Percentiles rank a stretch among this genome's conserved stretches.
phyloP scores from a whole-genome alignment of 2,329 filamentous ascomycete species.

The Diaporthe citriasiana region DNA sequence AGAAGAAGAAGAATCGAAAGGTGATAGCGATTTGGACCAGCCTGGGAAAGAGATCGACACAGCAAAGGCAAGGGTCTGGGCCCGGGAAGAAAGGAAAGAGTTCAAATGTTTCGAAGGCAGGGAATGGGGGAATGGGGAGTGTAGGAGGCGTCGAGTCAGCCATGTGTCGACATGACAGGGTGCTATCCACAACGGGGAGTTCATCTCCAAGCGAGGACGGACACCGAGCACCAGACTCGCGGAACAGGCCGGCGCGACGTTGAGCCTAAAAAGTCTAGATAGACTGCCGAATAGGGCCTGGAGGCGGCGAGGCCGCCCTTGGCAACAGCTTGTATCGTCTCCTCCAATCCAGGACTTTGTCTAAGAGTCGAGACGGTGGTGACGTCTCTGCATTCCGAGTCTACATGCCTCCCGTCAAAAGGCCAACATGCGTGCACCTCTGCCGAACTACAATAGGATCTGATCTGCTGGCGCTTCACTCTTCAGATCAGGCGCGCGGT shows the following conservation, averaged over 20 bases:
- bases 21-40: conserved; percentile 10
- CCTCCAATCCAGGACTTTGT: background rate
- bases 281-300: conserved; percentile 16
- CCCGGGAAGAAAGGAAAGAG: conserved; percentile 24
- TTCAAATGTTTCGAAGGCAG: conserved; percentile 21
- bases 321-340: background rate
- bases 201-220: conserved; percentile 28
- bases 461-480: background rate
- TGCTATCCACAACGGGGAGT: conserved; percentile 14
- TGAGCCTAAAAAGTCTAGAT: conserved; percentile 22
- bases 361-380: background rate
- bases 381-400: conserved; percentile 2
- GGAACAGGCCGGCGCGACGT: conserved; percentile 27
- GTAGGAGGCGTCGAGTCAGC: conserved; percentile 36
- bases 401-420: background rate
- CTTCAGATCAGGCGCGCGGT: conserved; percentile 33
- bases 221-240: conserved; percentile 15
- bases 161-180: conserved; percentile 17
- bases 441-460: background rate
- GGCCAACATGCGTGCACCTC: background rate
- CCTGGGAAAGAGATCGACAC: conserved; percentile 31
- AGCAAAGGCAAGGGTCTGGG: conserved; percentile 21
- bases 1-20: conserved; percentile 17
- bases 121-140: background rate
- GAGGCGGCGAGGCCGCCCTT: conserved; percentile 26